A percentile compares a stretch with the other conserved stretches of the same genome.
These are phyloP conservation scores for Sugiyamaella neomexicana DNA, from an alignment of 1,139 yeast genomes.

Conservation along the genomic window DNA sequence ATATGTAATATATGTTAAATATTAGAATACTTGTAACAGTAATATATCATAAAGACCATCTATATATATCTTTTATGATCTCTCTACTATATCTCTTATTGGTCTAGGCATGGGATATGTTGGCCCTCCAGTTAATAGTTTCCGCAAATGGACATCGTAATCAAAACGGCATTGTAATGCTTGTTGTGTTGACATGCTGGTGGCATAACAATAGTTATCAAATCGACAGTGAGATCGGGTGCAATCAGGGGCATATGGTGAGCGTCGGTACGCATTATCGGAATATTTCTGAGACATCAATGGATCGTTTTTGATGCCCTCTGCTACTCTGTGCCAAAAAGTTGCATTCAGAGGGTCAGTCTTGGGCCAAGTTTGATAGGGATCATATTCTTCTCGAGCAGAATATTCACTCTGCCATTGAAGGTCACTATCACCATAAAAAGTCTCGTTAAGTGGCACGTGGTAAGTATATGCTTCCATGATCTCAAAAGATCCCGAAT, in stretches of 20 bases:
- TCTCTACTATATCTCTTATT: slow-evolving; percentile 23
- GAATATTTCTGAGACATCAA: slow-evolving; percentile 51
- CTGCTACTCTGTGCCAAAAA: slow-evolving; percentile 39
- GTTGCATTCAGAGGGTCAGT: slow-evolving; percentile 35
- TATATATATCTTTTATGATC: slow-evolving; percentile 5
- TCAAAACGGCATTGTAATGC: slow-evolving; percentile 28
- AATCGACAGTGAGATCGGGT: slow-evolving; percentile 29
- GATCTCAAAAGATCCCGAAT: slow-evolving; percentile 59
- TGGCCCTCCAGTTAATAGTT: slow-evolving; percentile 28
- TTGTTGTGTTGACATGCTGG: slow-evolving; percentile 34
- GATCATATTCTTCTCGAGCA: slow-evolving; percentile 35
- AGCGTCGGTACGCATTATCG: slow-evolving; percentile 50
- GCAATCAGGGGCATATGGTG: slow-evolving; percentile 46
- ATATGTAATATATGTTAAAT: slow-evolving; percentile 15
- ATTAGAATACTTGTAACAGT: background rate
- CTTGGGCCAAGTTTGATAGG: slow-evolving; percentile 33
- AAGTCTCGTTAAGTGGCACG: slow-evolving; percentile 40
- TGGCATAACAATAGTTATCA: slow-evolving; percentile 37
- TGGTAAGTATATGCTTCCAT: slow-evolving; percentile 61
- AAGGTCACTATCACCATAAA: slow-evolving; percentile 38
- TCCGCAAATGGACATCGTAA: slow-evolving; percentile 19
- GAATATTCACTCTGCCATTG: slow-evolving; percentile 37
- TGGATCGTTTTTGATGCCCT: slow-evolving; percentile 38
- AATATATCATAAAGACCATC: background rate
- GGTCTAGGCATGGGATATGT: slow-evolving; percentile 36